A percentile compares a stretch with the other conserved stretches of the same genome.
Evolutionary conservation across 768 basidiomycete species (phyloP).

Genomic region (Scleroderma bovista): DNA sequence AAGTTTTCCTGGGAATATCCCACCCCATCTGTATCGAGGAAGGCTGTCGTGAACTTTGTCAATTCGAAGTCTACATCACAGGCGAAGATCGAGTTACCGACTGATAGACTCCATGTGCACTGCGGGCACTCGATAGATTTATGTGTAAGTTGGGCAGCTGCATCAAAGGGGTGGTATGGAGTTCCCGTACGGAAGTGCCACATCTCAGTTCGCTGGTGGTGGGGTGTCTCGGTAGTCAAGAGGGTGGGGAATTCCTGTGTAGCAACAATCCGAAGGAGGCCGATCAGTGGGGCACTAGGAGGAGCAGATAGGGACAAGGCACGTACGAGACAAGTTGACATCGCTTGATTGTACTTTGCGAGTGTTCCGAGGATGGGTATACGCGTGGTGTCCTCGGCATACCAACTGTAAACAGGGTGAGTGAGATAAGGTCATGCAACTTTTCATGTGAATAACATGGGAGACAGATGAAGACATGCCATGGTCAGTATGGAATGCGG

Average conservation of each 20-base stretch:
- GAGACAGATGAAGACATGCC: not conserved
- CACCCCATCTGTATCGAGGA: constrained; percentile 30
- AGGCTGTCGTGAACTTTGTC: constrained; percentile 19
- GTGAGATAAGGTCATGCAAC: not conserved
- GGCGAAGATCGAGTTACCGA: constrained; percentile 16
- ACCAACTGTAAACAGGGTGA: not conserved
- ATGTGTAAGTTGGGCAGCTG: constrained; percentile 12
- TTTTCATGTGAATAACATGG: not conserved
- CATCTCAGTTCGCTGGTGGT: not conserved
- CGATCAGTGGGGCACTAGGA: not conserved
- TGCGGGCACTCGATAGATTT: constrained; percentile 26
- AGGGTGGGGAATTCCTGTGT: not conserved
- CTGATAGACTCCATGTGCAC: constrained; percentile 10
- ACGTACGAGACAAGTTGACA: not conserved
- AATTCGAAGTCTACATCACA: no score
- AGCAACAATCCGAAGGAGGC: not conserved
- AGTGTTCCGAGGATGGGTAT: not conserved
- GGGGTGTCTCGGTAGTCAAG: not conserved
- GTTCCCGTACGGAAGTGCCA: constrained; percentile 8
- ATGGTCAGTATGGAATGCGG: not conserved
- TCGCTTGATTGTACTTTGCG: not conserved
- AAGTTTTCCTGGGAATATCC: constrained; percentile 47
- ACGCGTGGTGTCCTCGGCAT: not conserved
- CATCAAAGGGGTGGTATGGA: constrained; percentile 25
- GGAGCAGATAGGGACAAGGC: not conserved